phyloP scores from a whole-genome alignment of 1,284 basidiomycete genomes.

The Rhodotorula sp. region DNA sequence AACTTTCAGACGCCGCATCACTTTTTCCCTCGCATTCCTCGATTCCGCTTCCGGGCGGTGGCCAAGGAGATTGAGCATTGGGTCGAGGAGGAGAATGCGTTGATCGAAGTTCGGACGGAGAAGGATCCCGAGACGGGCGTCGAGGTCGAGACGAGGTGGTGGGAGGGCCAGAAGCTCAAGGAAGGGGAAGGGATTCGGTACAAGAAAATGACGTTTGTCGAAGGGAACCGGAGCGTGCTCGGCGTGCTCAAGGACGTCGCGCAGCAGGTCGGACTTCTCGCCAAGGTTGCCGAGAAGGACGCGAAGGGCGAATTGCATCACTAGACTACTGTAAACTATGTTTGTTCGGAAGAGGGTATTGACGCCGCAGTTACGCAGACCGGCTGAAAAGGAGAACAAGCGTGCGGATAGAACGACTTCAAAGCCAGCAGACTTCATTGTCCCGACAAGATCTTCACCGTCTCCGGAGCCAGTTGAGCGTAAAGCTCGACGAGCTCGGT shows the following conservation, averaged over 20 bases:
- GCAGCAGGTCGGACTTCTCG: constrained; percentile 72
- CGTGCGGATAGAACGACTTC: no score
- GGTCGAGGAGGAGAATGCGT: constrained; percentile 35
- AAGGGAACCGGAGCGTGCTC: constrained; percentile 76
- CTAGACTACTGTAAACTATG: neutral
- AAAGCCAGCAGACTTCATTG: no score
- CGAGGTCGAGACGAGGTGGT: constrained; percentile 27
- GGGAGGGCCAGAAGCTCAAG: constrained; percentile 26
- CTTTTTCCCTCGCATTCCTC: constrained; percentile 88
- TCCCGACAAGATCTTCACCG: neutral
- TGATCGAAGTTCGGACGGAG: constrained; percentile 10
- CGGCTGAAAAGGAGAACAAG: no score
- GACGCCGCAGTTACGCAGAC: no score
- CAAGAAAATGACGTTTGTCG: constrained; percentile 82
- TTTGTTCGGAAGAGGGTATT: no score
- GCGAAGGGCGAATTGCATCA: constrained; percentile 49
- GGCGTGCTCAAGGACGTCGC: constrained; percentile 75
- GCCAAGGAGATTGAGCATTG: constrained; percentile 46
- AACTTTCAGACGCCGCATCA: constrained; percentile 98
- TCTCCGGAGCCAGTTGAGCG: constrained; percentile 10
- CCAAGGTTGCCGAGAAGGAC: constrained; percentile 62
- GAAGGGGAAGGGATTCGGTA: constrained; percentile 78
- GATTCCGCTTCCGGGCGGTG: constrained; percentile 84
- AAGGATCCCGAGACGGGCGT: constrained; percentile 5
- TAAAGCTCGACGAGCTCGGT: constrained; percentile 27